A percentile compares a stretch with the other conserved stretches of the same genome.
These are phyloP conservation scores for Borealophlyctis nickersoniae DNA, from an alignment of 192 early-diverging fungal genomes.

Conservation along the genomic window DNA sequence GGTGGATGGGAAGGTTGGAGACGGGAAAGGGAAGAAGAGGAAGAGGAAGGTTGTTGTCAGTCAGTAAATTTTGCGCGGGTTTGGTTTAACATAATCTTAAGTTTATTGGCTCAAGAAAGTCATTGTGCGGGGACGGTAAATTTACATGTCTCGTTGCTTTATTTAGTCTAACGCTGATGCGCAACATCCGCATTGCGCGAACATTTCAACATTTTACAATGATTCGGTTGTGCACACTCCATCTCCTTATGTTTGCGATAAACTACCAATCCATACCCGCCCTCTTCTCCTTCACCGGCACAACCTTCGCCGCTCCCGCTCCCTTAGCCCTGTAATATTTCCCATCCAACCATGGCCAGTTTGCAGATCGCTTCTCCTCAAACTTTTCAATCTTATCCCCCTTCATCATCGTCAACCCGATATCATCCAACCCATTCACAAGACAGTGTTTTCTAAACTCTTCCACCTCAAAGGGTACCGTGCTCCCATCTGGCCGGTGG, in stretches of 20 bases:
- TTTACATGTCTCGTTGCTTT: too few species aligned
- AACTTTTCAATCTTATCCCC: slow-evolving; percentile 46
- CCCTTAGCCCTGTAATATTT: slow-evolving; percentile 14
- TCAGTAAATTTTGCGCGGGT: slow-evolving; percentile 2
- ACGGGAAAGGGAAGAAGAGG: slow-evolving; percentile 17
- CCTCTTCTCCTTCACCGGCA: background rate
- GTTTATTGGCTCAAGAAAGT: too few species aligned
- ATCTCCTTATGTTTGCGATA: too few species aligned
- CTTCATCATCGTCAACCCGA: slow-evolving; percentile 69
- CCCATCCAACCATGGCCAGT: slow-evolving; percentile 69
- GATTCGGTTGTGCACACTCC: too few species aligned
- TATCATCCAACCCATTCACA: slow-evolving; percentile 70
- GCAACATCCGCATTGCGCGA: too few species aligned
- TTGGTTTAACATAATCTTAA: too few species aligned
- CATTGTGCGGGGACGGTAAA: too few species aligned
- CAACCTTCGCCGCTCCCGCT: slow-evolving; percentile 8
- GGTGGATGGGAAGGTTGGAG: slow-evolving; percentile 1
- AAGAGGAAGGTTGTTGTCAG: slow-evolving; percentile 23
- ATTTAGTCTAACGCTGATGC: too few species aligned
- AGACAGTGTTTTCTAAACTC: slow-evolving; percentile 59
- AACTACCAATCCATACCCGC: slow-evolving; percentile 27
- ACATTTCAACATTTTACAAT: too few species aligned
- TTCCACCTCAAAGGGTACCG: slow-evolving; percentile 57
- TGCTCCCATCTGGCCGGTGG: slow-evolving; percentile 34
- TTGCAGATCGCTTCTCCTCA: slow-evolving; percentile 43